Evolutionary conservation across 23 red algal genomes (phyloP).

Genomic region (Cyanidioschyzon merolae): DNA sequence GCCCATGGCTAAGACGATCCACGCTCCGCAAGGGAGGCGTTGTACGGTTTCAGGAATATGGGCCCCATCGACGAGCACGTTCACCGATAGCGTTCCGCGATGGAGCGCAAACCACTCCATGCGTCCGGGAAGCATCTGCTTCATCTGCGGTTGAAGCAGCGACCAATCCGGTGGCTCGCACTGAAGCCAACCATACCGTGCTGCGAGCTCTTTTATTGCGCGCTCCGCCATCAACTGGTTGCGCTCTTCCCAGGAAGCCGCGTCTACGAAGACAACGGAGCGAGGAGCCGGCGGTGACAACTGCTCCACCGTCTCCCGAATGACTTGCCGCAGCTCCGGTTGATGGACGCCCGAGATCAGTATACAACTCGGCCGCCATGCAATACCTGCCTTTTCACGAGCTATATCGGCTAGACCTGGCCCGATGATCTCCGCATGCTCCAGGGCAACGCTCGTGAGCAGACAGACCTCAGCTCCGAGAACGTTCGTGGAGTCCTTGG

Average conservation of each 20-base stretch:
- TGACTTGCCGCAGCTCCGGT: constrained; percentile 25
- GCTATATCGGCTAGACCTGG: constrained; percentile 73
- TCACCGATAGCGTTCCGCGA: background rate
- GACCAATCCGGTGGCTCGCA: background rate
- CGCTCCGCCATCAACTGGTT: constrained; percentile 35
- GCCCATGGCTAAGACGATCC: constrained; percentile 52
- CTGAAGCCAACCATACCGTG: background rate
- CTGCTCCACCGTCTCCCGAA: background rate
- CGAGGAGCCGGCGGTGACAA: background rate
- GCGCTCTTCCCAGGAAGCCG: constrained; percentile 25
- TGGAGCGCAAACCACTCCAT: constrained; percentile 35
- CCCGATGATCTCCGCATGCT: constrained; percentile 88
- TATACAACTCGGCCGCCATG: constrained; percentile 25
- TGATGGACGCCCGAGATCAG: constrained; percentile 35
- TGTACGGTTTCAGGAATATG: constrained; percentile 55
- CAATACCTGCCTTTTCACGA: constrained; percentile 90
- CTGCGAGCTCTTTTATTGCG: constrained; percentile 14
- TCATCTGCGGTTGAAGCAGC: constrained; percentile 3
- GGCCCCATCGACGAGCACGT: constrained; percentile 66
- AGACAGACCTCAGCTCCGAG: constrained; percentile 43
- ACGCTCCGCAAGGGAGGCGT: constrained; percentile 5
- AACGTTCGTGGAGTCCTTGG: constrained; percentile 81
- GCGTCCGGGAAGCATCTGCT: constrained; percentile 33
- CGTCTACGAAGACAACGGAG: background rate
- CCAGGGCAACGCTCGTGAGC: constrained; percentile 72